Base-by-base conservation (phyloP, 108 stramenopile species). In the Halocafeteria seosinensis region DNA sequence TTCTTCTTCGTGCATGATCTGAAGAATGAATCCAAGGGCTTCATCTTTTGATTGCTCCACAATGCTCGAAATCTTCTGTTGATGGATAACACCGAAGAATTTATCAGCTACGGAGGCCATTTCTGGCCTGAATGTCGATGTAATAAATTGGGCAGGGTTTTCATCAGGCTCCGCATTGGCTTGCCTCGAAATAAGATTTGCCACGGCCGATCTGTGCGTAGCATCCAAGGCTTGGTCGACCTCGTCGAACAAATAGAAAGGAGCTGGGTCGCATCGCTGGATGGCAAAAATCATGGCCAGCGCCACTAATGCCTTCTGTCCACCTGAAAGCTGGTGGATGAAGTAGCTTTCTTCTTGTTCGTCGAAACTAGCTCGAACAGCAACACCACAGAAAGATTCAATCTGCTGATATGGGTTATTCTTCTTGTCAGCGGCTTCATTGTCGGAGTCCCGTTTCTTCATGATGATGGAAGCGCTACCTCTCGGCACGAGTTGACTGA, bases 201-300 rank as follows among this genome's bases (percentile, higher is more conserved):
- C 98, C 5, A 99, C 92, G 24, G 92, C 83, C 34, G 88, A 78
- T 50, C 98, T 87, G 68, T 99, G 86, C 13, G 85, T 89, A 34
- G 87, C 80, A 70, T 99, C 98, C 12, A 96, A 74, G 0, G 98
- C 94, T 75, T 94, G 92, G 65, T 92, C 87, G 51, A 92, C 71
- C 69, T 99, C 98, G 69, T 99, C 98, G 75, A 99, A 96, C 32
- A 99, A 83, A 68, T 96, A 96, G 71, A 99, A 99, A 13, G 98
- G 95, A 5, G 94, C 98, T 33, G 94, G 94, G 72, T 99, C 98
- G 70, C 92, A 95, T 34, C 94, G 81, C 55, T 93, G 92, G 59
- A 92, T 92, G 8, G 98, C 93, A 73, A 99, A 96, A 62, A 99
- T 95, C 59, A 96, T 84, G 34, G 93, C 92, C 70, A 99, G 78